Evolutionary conservation across 164 flowering plant species (phyloP).

Genomic region (Nelumbo lutea): DNA sequence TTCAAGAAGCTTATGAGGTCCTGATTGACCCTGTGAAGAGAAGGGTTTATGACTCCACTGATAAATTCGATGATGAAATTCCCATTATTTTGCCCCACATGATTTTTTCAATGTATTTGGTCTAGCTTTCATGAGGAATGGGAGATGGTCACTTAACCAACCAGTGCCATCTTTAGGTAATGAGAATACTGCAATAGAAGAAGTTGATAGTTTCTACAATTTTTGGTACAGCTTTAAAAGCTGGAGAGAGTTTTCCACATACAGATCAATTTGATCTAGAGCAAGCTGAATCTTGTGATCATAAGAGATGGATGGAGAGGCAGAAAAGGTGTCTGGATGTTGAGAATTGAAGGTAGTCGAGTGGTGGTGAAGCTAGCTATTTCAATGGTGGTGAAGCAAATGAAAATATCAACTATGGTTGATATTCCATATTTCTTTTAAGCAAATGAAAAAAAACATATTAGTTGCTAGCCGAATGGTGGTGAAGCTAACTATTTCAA

Average conservation of each 20-base stretch:
- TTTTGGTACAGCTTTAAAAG: slow-evolving; percentile 90
- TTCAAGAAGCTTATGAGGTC: slow-evolving; percentile 88
- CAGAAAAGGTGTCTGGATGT: slow-evolving; percentile 34
- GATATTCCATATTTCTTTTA: too few species aligned
- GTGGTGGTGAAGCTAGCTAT: too few species aligned
- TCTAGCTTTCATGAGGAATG: slow-evolving; percentile 92
- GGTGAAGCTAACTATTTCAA: too few species aligned
- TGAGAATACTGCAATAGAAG: slow-evolving; percentile 50
- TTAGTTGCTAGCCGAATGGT: too few species aligned
- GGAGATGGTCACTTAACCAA: slow-evolving; percentile 79
- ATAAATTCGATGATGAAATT: slow-evolving; percentile 91
- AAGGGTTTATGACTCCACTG: slow-evolving; percentile 89
- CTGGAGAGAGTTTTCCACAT: slow-evolving; percentile 94
- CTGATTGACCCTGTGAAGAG: slow-evolving; percentile 81
- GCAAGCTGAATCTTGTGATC: slow-evolving; percentile 95
- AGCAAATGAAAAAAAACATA: too few species aligned
- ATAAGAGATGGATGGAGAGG: slow-evolving; percentile 96
- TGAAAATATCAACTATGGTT: too few species aligned
- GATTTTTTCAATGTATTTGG: slow-evolving; percentile 91
- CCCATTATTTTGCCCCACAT: slow-evolving; percentile 76
- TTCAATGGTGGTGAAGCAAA: too few species aligned
- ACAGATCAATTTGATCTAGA: slow-evolving; percentile 86
- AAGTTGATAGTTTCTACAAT: slow-evolving; percentile 70
- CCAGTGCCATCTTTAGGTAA: slow-evolving; percentile 72
- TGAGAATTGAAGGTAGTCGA: too few species aligned